These are phyloP conservation scores for Pichia sporocuriosa DNA, from an alignment of 805 yeast species.

Conservation along the genomic window DNA sequence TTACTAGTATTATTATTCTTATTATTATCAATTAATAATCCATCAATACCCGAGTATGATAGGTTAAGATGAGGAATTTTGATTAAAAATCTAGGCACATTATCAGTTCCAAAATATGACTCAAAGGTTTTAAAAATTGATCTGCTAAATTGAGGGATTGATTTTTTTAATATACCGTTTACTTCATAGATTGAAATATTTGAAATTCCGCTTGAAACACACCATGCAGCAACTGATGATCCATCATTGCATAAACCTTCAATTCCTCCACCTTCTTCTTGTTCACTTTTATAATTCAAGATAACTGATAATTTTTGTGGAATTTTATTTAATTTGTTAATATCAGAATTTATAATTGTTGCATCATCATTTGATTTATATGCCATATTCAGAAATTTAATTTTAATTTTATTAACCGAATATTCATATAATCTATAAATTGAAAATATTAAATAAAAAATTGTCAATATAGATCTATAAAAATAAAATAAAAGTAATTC, in stretches of 20 bases:
- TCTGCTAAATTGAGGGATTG: conserved; percentile 49
- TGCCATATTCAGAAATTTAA: conserved; percentile 54
- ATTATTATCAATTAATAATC: conserved; percentile 28
- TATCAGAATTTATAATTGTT: conserved; percentile 79
- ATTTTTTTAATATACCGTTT: conserved; percentile 56
- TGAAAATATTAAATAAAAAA: conserved; percentile 51
- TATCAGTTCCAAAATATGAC: conserved; percentile 66
- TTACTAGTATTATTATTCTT: too few species aligned
- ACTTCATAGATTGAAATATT: conserved; percentile 70
- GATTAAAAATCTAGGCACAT: conserved; percentile 55
- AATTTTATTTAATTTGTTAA: conserved; percentile 60
- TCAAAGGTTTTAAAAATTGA: conserved; percentile 53
- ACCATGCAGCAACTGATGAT: conserved; percentile 80
- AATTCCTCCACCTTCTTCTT: conserved; percentile 84
- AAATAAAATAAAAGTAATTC: conserved; percentile 26
- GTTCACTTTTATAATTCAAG: conserved; percentile 64
- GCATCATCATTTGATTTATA: conserved; percentile 75
- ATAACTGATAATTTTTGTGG: conserved; percentile 75
- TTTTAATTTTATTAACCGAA: conserved; percentile 42
- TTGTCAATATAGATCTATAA: conserved; percentile 44
- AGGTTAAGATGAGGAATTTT: conserved; percentile 62
- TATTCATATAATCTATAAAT: conserved; percentile 47
- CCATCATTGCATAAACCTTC: conserved; percentile 74
- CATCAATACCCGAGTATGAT: conserved; percentile 36
- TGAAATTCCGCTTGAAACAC: conserved; percentile 79